A percentile compares a stretch with the other conserved stretches of the same genome.
These are phyloP conservation scores for Nicotiana benthamiana DNA, from an alignment of 257 asterid genomes.

Conservation along the genomic window DNA sequence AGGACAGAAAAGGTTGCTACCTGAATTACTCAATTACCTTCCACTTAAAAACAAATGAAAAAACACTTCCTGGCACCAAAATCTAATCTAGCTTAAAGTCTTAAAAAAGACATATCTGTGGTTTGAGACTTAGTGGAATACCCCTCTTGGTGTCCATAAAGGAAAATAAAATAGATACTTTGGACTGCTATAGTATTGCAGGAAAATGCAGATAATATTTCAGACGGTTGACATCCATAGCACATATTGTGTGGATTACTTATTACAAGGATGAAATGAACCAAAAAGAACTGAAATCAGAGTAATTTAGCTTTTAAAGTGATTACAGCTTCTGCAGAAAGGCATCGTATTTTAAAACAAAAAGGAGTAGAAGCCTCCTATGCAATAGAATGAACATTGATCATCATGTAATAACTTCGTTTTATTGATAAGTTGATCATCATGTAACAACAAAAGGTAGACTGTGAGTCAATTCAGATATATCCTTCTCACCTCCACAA, in stretches of 20 bases:
- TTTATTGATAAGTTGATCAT: background rate
- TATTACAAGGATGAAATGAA: background rate
- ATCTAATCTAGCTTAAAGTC: background rate
- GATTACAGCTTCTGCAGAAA: background rate
- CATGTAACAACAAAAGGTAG: background rate
- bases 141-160: too few relatives aligned
- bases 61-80: background rate
- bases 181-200: background rate
- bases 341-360: background rate
- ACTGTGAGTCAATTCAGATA: background rate
- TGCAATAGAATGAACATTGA: background rate
- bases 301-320: background rate
- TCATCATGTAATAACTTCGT: background rate
- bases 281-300: background rate
- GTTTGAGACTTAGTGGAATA: too few relatives aligned
- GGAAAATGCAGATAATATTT: background rate
- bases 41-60: background rate
- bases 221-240: background rate
- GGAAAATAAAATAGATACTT: background rate
- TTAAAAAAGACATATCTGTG: too few relatives aligned
- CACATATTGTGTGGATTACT: background rate
- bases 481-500: slow-evolving; percentile 47
- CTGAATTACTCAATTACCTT: background rate
- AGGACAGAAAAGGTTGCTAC: background rate
- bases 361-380: background rate